Evolutionary conservation across 2,329 filamentous ascomycete species (phyloP).

Genomic region (Epichloe hybrida): DNA sequence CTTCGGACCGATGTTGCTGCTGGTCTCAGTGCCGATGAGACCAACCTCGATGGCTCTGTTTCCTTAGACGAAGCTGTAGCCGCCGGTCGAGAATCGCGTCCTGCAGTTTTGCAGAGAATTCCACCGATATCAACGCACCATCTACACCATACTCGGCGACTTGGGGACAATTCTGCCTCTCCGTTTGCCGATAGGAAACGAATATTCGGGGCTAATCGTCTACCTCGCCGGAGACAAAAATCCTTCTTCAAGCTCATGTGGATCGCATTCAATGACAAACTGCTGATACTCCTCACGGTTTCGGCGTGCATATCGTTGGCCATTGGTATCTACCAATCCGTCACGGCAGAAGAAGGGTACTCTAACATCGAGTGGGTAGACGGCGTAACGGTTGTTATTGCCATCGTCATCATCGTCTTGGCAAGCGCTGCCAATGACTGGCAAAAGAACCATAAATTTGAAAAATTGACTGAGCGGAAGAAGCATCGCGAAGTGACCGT

Average conservation of each 20-base stretch:
- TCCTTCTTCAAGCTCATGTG: constrained; percentile 53
- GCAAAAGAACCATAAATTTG: constrained; percentile 71
- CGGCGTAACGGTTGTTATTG: constrained; percentile 65
- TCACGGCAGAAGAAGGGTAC: constrained; percentile 35
- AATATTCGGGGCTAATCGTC: constrained; percentile 51
- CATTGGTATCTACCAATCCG: constrained; percentile 61
- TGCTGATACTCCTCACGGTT: constrained; percentile 56
- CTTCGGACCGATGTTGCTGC: constrained; percentile 33
- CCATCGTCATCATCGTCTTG: constrained; percentile 61
- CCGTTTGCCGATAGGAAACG: constrained; percentile 46
- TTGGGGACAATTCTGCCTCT: constrained; percentile 14
- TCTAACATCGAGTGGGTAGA: constrained; percentile 67
- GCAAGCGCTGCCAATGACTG: constrained; percentile 71
- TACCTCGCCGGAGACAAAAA: constrained; percentile 49
- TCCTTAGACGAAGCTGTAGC: constrained; percentile 35
- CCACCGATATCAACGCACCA: constrained; percentile 10
- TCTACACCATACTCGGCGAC: constrained; percentile 15
- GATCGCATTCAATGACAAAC: constrained; percentile 75
- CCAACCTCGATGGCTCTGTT: constrained; percentile 28
- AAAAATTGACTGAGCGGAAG: too few relatives aligned
- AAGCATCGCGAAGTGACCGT: too few relatives aligned
- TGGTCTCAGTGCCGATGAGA: constrained; percentile 38
- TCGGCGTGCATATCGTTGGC: constrained; percentile 62
- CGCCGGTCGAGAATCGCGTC: constrained; percentile 20
- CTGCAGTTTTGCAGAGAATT: constrained; percentile 10